These are phyloP conservation scores for Hypoxylon sp. DNA, from an alignment of 2,329 filamentous ascomycete genomes.

Conservation along the genomic window DNA sequence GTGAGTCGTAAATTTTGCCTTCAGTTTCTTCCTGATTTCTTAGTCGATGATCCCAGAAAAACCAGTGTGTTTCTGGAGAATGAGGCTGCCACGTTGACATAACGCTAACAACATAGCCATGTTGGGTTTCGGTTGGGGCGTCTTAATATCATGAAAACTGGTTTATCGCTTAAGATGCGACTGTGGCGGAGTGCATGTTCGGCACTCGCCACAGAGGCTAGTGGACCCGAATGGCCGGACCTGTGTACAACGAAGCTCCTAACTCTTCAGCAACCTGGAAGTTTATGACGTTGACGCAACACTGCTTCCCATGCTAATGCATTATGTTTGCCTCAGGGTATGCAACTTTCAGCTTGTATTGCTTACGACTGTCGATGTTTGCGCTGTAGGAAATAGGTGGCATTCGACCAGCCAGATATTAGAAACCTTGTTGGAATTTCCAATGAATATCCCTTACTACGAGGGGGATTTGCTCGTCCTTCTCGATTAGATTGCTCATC, in stretches of 20 bases:
- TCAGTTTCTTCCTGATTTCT: slow-evolving; percentile 18
- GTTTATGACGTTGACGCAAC: slow-evolving; percentile 35
- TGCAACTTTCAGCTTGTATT: slow-evolving; percentile 55
- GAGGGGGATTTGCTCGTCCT: slow-evolving; percentile 11
- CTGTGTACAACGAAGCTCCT: slow-evolving; percentile 27
- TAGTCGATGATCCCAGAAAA: slow-evolving; percentile 21
- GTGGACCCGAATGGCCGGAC: slow-evolving; percentile 41
- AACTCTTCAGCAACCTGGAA: slow-evolving; percentile 38
- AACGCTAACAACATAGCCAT: slow-evolving; percentile 51
- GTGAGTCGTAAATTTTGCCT: slow-evolving; percentile 19
- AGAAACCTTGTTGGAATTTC: slow-evolving; percentile 17
- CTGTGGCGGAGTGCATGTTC: slow-evolving; percentile 51
- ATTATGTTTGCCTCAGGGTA: slow-evolving; percentile 45
- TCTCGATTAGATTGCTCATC: slow-evolving; percentile 17
- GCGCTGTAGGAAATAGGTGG: slow-evolving; percentile 29
- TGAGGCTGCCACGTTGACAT: slow-evolving; percentile 50
- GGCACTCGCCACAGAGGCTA: slow-evolving; percentile 48
- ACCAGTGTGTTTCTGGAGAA: slow-evolving; percentile 37
- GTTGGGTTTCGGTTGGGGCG: background rate
- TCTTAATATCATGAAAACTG: slow-evolving; percentile 21
- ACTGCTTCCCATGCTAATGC: slow-evolving; percentile 41
- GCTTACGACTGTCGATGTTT: slow-evolving; percentile 38
- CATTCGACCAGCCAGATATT: slow-evolving; percentile 21
- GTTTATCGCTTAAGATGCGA: slow-evolving; percentile 41
- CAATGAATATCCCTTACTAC: slow-evolving; percentile 13